Percentiles rank a stretch among this genome's conserved stretches.
Conservation (phyloP, 2,329 filamentous ascomycete species). For the Pseudogymnoascus sp. region DNA sequence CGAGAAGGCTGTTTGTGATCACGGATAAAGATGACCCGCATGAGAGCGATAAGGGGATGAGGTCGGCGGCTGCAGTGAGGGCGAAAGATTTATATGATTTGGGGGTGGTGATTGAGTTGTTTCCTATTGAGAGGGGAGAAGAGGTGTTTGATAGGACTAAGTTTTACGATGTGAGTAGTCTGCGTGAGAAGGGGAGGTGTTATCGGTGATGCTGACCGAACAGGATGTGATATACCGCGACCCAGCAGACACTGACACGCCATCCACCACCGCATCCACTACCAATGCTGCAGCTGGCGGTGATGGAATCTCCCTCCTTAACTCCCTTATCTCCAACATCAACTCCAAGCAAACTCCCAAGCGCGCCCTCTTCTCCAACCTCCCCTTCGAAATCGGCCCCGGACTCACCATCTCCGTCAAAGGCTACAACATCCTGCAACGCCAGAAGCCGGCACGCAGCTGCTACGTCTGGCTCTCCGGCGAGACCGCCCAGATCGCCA, state of each 20-base stretch:
- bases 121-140: slow-evolving; percentile 67
- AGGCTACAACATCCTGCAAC: slow-evolving; percentile 82
- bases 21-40: slow-evolving; percentile 91
- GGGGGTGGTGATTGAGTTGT: slow-evolving; percentile 84
- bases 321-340: slow-evolving; percentile 75
- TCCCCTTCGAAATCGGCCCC: slow-evolving; percentile 83
- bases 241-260: slow-evolving; percentile 61
- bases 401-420: slow-evolving; percentile 82
- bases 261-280: slow-evolving; percentile 43
- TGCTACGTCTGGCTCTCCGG: slow-evolving; percentile 84
- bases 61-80: slow-evolving; percentile 70
- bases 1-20: slow-evolving; percentile 86
- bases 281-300: slow-evolving; percentile 58
- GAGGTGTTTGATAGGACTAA: slow-evolving; percentile 70
- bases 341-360: slow-evolving; percentile 85
- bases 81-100: slow-evolving; percentile 94
- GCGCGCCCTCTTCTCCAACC: slow-evolving; percentile 73
- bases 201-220: slow-evolving; percentile 18
- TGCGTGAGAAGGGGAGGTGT: not conserved
- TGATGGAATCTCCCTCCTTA: slow-evolving; percentile 71
- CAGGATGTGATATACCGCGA: slow-evolving; percentile 87
- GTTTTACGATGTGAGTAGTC: slow-evolving; percentile 75
- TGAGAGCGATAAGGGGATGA: slow-evolving; percentile 58
- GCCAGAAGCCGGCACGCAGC: slow-evolving; percentile 70
- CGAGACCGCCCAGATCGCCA: slow-evolving; percentile 75